Conservation (phyloP, 2,329 filamentous ascomycete genomes). For the Penicillium sp. region DNA sequence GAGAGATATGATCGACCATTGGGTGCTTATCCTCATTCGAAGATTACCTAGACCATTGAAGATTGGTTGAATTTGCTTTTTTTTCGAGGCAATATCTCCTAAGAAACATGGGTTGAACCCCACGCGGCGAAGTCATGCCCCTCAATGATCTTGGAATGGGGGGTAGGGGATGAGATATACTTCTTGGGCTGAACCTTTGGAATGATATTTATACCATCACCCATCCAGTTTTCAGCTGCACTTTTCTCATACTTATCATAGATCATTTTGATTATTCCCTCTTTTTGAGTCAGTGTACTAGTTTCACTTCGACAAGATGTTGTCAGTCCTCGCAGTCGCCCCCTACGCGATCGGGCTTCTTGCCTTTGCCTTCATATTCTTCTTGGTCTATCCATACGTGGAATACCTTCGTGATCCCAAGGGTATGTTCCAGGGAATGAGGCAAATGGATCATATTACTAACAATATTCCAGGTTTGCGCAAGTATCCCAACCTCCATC, state of each 20-base stretch:
- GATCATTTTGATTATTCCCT: neutral
- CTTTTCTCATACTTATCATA: neutral
- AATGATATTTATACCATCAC: neutral
- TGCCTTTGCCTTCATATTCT: slow-evolving; percentile 25
- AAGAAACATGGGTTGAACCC: neutral
- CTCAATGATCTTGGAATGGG: neutral
- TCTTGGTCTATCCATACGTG: slow-evolving; percentile 25
- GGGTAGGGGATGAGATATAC: neutral
- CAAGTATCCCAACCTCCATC: slow-evolving; percentile 47
- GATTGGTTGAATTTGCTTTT: neutral
- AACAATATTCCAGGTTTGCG: slow-evolving; percentile 40
- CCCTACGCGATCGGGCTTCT: slow-evolving; percentile 26
- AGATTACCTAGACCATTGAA: neutral
- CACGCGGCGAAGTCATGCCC: neutral
- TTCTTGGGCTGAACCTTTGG: neutral
- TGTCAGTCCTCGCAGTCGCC: slow-evolving; percentile 18
- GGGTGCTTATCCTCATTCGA: neutral
- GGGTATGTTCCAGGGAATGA: slow-evolving; percentile 15
- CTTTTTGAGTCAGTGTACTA: neutral
- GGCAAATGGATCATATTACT: neutral
- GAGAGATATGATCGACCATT: slow-evolving; percentile 1
- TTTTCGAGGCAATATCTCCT: neutral
- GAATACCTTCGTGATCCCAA: slow-evolving; percentile 31
- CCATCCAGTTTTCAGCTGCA: neutral
- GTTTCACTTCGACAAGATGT: slow-evolving; percentile 12